Base-by-base conservation (phyloP, 2,329 filamentous ascomycete genomes). In the Metarhizium guizhouense region DNA sequence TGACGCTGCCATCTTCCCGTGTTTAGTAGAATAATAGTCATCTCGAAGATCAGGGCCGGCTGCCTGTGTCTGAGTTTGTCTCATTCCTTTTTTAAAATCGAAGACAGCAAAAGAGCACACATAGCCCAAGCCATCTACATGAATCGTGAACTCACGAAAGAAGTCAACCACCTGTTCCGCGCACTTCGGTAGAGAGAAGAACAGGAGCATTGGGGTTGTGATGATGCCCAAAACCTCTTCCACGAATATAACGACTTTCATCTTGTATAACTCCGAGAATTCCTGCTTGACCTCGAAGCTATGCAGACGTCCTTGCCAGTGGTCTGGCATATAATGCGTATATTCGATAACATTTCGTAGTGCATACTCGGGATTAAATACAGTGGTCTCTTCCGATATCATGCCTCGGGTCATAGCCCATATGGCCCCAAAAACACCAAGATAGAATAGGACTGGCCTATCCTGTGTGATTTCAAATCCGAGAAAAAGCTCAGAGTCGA, bases 51-150 rank as follows among this genome's bases (percentile, higher is more conserved):
- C 87, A n/a, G 78, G 68, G 60, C 64, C 69, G 54, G 62, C 68
- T 57, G 57, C 72, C 42, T 68, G 67, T 16, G 70, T 70, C 53
- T 69, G 73, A 4, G 68, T 68, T 30, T 74, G 73, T 14, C 73
- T 74, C 25, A 86, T 78, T 29, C 86, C 88, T 68, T 91, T 93
- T 70, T 95, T 92, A 74, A 97, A 97, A 60, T 96, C 90, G 65
- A 99, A 99, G 40, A 96, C 90, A 3, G 94, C 94, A 72, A 96
- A 97, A 1, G 93, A 96, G 71, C 94, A 99, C 11, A 97, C 90
- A 61, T 96, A 93, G 25, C 94, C 94, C 40, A 99, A 80, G 0
- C 94, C 94, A 66, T 99, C 94, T 16, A 99, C 93, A 63, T 99
- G 92, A 25, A 99, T 85, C 0, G 94, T 97, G 63, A 97, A 96